These are phyloP conservation scores for Earliella scabrosa DNA, from an alignment of 1,284 basidiomycete species.

Conservation along the genomic window DNA sequence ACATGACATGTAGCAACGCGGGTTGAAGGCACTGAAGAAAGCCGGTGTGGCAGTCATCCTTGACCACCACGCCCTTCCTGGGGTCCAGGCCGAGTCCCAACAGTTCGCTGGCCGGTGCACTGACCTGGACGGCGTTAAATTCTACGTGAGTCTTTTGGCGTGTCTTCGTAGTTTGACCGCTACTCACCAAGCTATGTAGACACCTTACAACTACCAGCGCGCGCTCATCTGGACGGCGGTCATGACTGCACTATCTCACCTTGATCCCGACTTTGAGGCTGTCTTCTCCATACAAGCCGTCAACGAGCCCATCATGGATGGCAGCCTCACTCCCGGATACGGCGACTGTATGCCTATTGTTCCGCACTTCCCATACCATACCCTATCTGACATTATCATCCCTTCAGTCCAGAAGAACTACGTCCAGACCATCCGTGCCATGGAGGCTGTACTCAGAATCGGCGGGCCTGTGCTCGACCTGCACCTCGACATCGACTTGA, in stretches of 20 bases:
- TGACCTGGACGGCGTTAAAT: too few relatives aligned
- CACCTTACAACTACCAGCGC: slow-evolving; percentile 61
- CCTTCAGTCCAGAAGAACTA: slow-evolving; percentile 70
- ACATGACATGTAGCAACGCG: too few relatives aligned
- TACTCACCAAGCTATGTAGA: too few relatives aligned
- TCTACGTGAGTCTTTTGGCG: too few relatives aligned
- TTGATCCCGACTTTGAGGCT: slow-evolving; percentile 65
- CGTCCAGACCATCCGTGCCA: slow-evolving; percentile 64
- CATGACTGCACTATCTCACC: slow-evolving; percentile 71
- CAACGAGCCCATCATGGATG: slow-evolving; percentile 78
- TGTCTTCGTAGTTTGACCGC: too few relatives aligned
- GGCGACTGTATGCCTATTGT: slow-evolving; percentile 65
- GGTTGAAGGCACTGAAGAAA: too few relatives aligned
- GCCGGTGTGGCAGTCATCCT: too few relatives aligned
- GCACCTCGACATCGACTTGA: slow-evolving; percentile 22
- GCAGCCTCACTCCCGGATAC: slow-evolving; percentile 62
- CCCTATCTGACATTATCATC: neutral
- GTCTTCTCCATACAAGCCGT: slow-evolving; percentile 77
- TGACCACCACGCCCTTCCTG: too few relatives aligned
- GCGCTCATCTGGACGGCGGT: slow-evolving; percentile 79
- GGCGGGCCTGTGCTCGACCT: slow-evolving; percentile 48
- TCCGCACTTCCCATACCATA: neutral
- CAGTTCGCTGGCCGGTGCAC: too few relatives aligned
- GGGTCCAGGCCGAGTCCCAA: too few relatives aligned
- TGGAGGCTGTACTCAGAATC: slow-evolving; percentile 67